Evolutionary conservation across 2,329 filamentous ascomycete genomes (phyloP).

Genomic region (Hypoxylon rubiginosum): DNA sequence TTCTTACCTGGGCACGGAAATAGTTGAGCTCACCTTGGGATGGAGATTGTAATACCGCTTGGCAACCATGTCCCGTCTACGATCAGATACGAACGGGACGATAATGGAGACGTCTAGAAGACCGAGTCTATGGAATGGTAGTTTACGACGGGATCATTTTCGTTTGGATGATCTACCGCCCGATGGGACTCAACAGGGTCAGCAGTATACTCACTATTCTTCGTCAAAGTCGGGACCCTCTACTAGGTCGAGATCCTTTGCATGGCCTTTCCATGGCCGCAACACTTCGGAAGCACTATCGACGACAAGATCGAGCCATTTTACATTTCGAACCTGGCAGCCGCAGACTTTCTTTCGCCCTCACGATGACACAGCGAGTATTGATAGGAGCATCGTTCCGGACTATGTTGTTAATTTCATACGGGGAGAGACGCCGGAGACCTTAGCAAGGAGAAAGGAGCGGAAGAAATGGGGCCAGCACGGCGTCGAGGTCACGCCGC

Average conservation of each 20-base stretch:
- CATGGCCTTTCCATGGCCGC: constrained; percentile 52
- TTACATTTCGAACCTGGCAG: constrained; percentile 49
- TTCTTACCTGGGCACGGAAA: constrained; percentile 37
- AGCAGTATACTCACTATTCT: constrained; percentile 48
- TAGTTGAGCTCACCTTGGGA: constrained; percentile 37
- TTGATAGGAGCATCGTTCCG: constrained; percentile 63
- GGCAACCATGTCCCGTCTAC: constrained; percentile 44
- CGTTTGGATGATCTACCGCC: constrained; percentile 40
- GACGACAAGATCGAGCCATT: constrained; percentile 46
- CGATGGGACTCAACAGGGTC: constrained; percentile 46
- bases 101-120: constrained; percentile 42
- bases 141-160: constrained; percentile 31
- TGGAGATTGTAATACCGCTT: constrained; percentile 46
- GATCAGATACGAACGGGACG: constrained; percentile 46
- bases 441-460: constrained; percentile 61
- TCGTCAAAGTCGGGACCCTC: constrained; percentile 47
- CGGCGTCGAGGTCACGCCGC: constrained; percentile 51
- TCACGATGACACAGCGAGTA: constrained; percentile 50
- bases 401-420: constrained; percentile 70
- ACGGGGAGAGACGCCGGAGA: constrained; percentile 68
- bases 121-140: constrained; percentile 50
- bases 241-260: constrained; percentile 46
- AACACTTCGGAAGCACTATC: constrained; percentile 47
- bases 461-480: constrained; percentile 53
- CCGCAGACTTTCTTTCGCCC: constrained; percentile 48